Base-by-base conservation (phyloP, 352 stramenopile species). In the Phytopythium kandeliae region DNA sequence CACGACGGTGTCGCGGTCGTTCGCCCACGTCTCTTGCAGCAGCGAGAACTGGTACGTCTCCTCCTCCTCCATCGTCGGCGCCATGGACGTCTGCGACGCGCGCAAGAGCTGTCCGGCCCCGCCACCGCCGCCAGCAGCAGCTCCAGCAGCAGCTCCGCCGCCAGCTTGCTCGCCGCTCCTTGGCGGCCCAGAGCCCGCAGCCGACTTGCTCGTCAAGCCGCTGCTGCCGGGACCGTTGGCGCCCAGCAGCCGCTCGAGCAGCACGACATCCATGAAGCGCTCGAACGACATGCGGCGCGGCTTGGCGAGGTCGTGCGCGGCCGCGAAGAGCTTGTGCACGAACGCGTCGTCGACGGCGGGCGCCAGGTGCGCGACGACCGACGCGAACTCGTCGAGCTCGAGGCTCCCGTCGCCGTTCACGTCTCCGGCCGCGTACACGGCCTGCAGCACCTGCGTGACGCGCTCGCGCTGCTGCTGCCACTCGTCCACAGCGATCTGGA, bases 321-420 rank as follows among this genome's bases (percentile, higher is more conserved):
- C 74, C 9, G 70, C 69, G 41, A 89, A 89, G 8, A 84, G 54
- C 33, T 71, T 74, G 21, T 80, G 70, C n/a, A 84, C 31, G 24
- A 84, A 75, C 38, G 69, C 65, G 37, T 89, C 78, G n/a, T 73
- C 58, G 8, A 85, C 50, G 0, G 58, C 62, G 5, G 80, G 75
- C 26, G 80, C 64, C 16, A 91, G 45, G 22, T 89, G 68, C 13
- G 55, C 65, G 19, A 89, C 55, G 4, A 89, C 80, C 4, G 73
- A 70, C 4, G 69, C 65, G 60, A 91, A 91, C 64, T 91, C 80
- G 44, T 89, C 78, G 37, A 74, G 88, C 54, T 86, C 78, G 33
- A 91, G 70, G 25, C 57, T 74, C 19, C 78, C 80, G 53, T 91
- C 74, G 21, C 69, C 72, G 34, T 87, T 88, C 19, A 83, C 49